Percentiles rank a stretch among this genome's conserved stretches.
phyloP scores from a whole-genome alignment of 805 yeast species.

The Lipomyces orientalis region DNA sequence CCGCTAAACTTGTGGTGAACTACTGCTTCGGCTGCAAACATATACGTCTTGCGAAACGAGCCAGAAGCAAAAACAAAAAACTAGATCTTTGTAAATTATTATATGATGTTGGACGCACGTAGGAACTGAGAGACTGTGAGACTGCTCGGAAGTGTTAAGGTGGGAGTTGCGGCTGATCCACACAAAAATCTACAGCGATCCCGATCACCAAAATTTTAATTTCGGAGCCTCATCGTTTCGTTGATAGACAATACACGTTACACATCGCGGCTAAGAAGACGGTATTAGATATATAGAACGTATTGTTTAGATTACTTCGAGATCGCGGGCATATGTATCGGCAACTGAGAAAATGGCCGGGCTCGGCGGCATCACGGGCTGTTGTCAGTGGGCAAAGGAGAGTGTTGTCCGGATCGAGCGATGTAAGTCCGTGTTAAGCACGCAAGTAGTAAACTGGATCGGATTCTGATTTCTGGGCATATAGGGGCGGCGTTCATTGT shows the following conservation, averaged over 20 bases:
- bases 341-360: neutral
- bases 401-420: neutral
- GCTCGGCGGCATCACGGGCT: neutral
- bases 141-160: no score
- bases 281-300: neutral
- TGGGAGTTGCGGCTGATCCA: neutral
- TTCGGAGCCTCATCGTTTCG: neutral
- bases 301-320: neutral
- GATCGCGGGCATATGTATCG: constrained; percentile 1
- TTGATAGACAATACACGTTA: neutral
- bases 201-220: neutral
- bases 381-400: neutral
- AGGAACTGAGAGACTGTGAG: neutral
- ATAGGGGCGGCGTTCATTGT: constrained; percentile 5
- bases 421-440: neutral
- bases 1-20: neutral
- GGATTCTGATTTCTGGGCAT: neutral
- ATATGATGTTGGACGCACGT: neutral
- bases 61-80: neutral
- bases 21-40: neutral
- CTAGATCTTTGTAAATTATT: neutral
- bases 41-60: neutral
- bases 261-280: neutral
- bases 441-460: neutral
- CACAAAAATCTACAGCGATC: neutral